Evolutionary conservation across 2,329 filamentous ascomycete species (phyloP), one percentile per base, ranked within the genome.

Genomic region (Apiospora arundinis): DNA sequence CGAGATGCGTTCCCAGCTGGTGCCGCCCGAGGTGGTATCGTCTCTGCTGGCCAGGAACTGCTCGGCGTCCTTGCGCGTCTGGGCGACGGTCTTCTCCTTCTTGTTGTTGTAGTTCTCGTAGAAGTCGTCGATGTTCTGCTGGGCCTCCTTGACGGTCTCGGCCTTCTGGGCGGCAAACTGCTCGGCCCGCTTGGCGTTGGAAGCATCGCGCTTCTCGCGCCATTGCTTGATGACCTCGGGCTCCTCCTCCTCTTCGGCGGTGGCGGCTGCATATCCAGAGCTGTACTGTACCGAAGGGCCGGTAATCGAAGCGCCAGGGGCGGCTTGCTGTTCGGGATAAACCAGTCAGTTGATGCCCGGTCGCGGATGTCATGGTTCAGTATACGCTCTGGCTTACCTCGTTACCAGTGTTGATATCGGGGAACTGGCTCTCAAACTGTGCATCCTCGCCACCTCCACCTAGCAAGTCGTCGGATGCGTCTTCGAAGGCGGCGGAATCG

Each of bases 61-160:
- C 79, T 98, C 95, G 8, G 95, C 96, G 77, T 99, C 96, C 82
- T 93, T 92, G 78, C 92, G 91, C 71, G 95, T 96, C 85, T 97
- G 94, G 28, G 92, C 88, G 76, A 98, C 92, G 72, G 90, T 90
- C 89, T 98, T 98, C 82, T 99, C 96, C 82, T 96, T 95, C 86
- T 98, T 97, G 83, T 92, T 92, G 86, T 98, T 98, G 87, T 99
- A 99, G 84, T 97, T 98, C 80, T 98, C 95, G 87, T 99, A 99
- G 85, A 98, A 99, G 82, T 98, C 96, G 81, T 99, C 96, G 75
- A 99, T 97, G 82, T 97, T 96, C 81, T 95, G 90, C 80, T 95
- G 94, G 14, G 96, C 96, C 77, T 96, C 94, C 81, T 94, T 91
- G 80, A 98, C 85, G 1, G 95, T 98, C 81, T 95, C 92, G 74